phyloP scores from a whole-genome alignment of 495 filamentous ascomycete species.

The Paragyromitra xinjiangensis region DNA sequence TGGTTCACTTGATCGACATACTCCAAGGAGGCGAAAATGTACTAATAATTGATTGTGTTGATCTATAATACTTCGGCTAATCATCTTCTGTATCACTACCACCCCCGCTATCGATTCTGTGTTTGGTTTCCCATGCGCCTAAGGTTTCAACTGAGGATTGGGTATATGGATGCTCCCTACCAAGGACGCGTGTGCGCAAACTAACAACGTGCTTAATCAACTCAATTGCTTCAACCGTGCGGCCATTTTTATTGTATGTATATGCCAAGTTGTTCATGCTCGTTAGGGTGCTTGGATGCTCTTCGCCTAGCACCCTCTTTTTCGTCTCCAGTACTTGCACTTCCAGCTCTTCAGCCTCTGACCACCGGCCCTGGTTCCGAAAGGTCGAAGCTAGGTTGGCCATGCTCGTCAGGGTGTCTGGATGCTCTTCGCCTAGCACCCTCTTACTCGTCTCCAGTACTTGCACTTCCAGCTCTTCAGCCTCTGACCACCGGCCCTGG shows the following conservation, averaged over 20 bases:
- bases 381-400: neutral
- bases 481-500: conserved; percentile 7
- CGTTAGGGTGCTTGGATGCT: too few species aligned
- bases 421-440: neutral
- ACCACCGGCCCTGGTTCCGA: too few species aligned
- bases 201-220: neutral
- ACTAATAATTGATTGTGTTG: neutral
- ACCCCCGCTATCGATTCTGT: neutral
- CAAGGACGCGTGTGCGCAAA: neutral
- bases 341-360: too few species aligned
- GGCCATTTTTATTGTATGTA: neutral
- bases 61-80: neutral
- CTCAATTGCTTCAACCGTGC: neutral
- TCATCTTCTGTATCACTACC: neutral
- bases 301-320: too few species aligned
- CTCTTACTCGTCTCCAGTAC: conserved; percentile 5
- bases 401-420: neutral
- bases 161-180: neutral
- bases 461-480: conserved; percentile 2
- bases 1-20: too few species aligned
- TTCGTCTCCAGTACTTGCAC: too few species aligned
- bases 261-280: neutral
- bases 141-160: neutral
- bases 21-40: neutral
- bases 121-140: neutral